A percentile compares a stretch with the other conserved stretches of the same genome.
Conservation (phyloP, 306 rosid species). For the Mucuna pruriens region DNA sequence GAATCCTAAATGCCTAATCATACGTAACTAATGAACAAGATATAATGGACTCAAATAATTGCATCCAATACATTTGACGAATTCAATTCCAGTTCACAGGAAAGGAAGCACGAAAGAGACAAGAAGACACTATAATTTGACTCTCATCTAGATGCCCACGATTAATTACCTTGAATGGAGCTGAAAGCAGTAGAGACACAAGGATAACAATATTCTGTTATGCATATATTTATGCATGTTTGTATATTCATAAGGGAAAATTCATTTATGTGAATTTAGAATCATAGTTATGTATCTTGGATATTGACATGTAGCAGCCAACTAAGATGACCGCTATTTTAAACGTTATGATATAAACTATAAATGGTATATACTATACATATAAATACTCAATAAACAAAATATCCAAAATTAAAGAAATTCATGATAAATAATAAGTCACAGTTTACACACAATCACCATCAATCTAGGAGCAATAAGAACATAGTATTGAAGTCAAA, state of each 20-base stretch:
- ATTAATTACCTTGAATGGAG: not conserved
- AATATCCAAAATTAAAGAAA: not conserved
- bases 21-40: not conserved
- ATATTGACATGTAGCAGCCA: not conserved
- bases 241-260: not conserved
- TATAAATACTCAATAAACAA: not conserved
- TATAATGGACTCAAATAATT: not conserved
- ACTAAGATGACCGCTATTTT: not conserved
- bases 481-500: not conserved
- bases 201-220: not conserved
- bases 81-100: not conserved
- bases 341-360: not conserved
- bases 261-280: constrained; percentile 4
- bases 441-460: not conserved
- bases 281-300: not conserved
- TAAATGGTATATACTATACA: not conserved
- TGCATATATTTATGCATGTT: not conserved
- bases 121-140: not conserved
- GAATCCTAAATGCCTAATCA: not conserved
- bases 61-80: not conserved
- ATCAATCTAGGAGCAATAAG: not conserved
- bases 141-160: not conserved
- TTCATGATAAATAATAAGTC: not conserved
- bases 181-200: not conserved
- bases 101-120: not conserved